Evolutionary conservation across 441 rosid genomes (phyloP), one percentile per base, ranked within the genome.

Genomic region (Eruca vesicaria): DNA sequence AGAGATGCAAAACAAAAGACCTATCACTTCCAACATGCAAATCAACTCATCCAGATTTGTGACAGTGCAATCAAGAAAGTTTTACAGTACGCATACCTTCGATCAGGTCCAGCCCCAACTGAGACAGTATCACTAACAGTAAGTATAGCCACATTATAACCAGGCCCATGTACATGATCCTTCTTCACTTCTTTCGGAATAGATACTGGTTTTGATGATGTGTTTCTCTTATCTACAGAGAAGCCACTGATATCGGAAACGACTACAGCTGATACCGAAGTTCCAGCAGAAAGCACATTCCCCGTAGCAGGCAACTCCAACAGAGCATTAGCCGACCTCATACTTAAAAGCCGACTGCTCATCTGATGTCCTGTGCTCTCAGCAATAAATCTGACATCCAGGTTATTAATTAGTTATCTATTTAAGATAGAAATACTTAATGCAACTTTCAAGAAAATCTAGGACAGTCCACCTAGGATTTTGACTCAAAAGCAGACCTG

Each of bases 61-160:
- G n/a, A n/a, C n/a, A n/a, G n/a, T n/a, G n/a, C n/a, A n/a, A n/a
- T n/a, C n/a, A n/a, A n/a, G n/a, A n/a, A n/a, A n/a, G n/a, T n/a
- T n/a, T n/a, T n/a, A 35, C 48, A 78, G 48, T 68, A 56, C 69
- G 19, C 66, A 79, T 88, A 96, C 98, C 98, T 96, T 73, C 91
- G 79, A 83, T 96, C 96, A 77, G 94, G 97, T 69, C 97, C 98
- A 79, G 86, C 87, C 59, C 97, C 92, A 6, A 87, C 83, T 69
- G 96, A 92, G 78, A 92, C 95, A 59, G 97, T 92, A 81, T 89
- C 98, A 85, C 98, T 93, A 78, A 96, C 95, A n/a, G 96, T 89
- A 63, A 92, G 87, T 81, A 93, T 38, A 68, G 97, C 96, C 68
- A 90, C 98, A 66, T 73, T 86, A 84, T 66, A 79, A 75, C 69